These are phyloP conservation scores for Pythium brachiatum DNA, from an alignment of 352 stramenopile genomes.

Conservation along the genomic window DNA sequence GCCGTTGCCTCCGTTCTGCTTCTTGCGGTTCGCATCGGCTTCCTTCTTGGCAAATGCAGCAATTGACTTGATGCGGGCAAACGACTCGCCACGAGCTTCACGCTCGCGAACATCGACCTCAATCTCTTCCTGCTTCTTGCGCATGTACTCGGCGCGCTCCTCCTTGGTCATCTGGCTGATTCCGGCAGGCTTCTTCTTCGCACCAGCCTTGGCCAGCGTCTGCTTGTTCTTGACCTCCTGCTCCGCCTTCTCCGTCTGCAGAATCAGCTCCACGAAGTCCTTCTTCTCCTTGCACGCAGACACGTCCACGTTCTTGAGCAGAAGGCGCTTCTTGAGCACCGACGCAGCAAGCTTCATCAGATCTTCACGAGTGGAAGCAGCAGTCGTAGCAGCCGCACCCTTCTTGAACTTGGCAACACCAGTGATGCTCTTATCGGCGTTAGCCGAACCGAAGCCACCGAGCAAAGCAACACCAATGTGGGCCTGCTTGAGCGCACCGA, in stretches of 20 bases:
- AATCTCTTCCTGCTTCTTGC: conserved; percentile 74
- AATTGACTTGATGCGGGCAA: conserved; percentile 84
- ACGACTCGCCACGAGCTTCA: conserved; percentile 81
- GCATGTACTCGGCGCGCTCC: conserved; percentile 84
- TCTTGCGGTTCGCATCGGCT: conserved; percentile 63
- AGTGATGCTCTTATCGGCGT: conserved; percentile 86
- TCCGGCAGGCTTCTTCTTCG: conserved; percentile 49
- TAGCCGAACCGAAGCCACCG: conserved; percentile 79
- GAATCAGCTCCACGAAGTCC: conserved; percentile 76
- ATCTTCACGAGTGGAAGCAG: conserved; percentile 47
- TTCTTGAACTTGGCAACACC: conserved; percentile 79
- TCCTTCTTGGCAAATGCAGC: conserved; percentile 84
- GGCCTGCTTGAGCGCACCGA: conserved; percentile 93
- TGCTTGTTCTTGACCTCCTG: conserved; percentile 61
- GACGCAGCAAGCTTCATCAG: conserved; percentile 86
- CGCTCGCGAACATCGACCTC: conserved; percentile 75
- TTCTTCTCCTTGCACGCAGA: conserved; percentile 76
- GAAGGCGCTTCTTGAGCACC: conserved; percentile 79
- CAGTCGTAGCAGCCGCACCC: conserved; percentile 35
- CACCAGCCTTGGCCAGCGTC: conserved; percentile 25
- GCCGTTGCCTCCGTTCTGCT: conserved; percentile 65
- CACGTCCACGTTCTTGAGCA: conserved; percentile 63
- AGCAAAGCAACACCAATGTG: conserved; percentile 85
- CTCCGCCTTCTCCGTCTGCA: conserved; percentile 57
- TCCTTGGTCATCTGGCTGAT: conserved; percentile 52